A percentile compares a stretch with the other conserved stretches of the same genome.
Evolutionary conservation across 371 early-diverging fungal genomes (phyloP).

Genomic region (Syncephalastrum racemosum): DNA sequence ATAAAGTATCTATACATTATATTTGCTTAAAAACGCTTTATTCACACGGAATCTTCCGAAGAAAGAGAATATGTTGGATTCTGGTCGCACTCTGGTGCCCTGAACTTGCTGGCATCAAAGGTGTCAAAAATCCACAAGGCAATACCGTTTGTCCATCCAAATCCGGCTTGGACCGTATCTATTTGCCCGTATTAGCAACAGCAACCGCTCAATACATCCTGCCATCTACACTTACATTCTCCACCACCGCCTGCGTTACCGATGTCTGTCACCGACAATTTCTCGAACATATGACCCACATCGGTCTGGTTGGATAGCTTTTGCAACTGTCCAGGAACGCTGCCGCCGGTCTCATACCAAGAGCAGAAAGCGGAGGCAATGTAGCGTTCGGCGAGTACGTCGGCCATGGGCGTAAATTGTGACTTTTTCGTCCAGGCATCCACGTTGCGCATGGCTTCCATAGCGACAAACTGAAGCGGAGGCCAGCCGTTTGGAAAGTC

Average conservation of each 20-base stretch:
- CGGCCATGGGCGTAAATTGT: slow-evolving; percentile 28
- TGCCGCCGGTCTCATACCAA: slow-evolving; percentile 74
- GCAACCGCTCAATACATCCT: neutral
- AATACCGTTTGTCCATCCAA: slow-evolving; percentile 95
- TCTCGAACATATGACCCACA: slow-evolving; percentile 79
- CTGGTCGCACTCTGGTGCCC: slow-evolving; percentile 40
- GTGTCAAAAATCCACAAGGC: slow-evolving; percentile 64
- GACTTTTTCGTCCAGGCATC: slow-evolving; percentile 16
- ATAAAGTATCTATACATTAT: too few species aligned
- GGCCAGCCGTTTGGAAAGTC: slow-evolving; percentile 89
- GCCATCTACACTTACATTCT: slow-evolving; percentile 55
- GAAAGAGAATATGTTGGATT: neutral
- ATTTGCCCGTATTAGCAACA: neutral
- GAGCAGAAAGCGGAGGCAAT: slow-evolving; percentile 67
- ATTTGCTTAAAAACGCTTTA: too few species aligned
- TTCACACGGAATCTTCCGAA: too few species aligned
- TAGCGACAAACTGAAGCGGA: slow-evolving; percentile 55
- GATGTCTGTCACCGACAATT: slow-evolving; percentile 62
- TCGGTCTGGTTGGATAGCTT: slow-evolving; percentile 29
- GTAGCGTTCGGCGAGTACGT: slow-evolving; percentile 60
- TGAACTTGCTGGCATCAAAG: slow-evolving; percentile 36
- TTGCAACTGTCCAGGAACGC: slow-evolving; percentile 38
- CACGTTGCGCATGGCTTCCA: slow-evolving; percentile 48
- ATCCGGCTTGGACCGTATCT: slow-evolving; percentile 78
- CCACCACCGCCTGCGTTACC: slow-evolving; percentile 77